A percentile compares a stretch with the other conserved stretches of the same genome.
Evolutionary conservation across 257 asterid genomes (phyloP).

Genomic region (Misopates orontium): DNA sequence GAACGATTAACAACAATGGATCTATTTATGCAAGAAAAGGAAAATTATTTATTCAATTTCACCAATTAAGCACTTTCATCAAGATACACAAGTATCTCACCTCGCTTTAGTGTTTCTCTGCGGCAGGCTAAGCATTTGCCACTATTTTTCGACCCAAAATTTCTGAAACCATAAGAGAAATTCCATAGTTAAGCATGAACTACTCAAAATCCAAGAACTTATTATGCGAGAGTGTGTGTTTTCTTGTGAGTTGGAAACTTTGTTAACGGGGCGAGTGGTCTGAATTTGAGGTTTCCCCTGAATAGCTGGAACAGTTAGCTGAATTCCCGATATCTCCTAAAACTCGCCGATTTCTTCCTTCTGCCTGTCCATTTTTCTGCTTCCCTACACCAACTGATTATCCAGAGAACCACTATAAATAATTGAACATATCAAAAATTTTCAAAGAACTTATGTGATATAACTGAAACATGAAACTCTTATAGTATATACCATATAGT

Average conservation of each 20-base stretch:
- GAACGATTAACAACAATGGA: slow-evolving; percentile 14
- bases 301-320: slow-evolving; percentile 36
- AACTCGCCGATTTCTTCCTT: slow-evolving; percentile 55
- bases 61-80: not conserved
- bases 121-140: slow-evolving; percentile 31
- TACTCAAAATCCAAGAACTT: not conserved
- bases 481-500: too few species aligned
- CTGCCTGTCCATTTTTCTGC: slow-evolving; percentile 47
- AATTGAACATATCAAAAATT: not conserved
- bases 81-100: too few species aligned
- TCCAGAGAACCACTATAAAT: not conserved
- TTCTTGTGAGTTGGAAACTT: slow-evolving; percentile 20
- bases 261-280: slow-evolving; percentile 41
- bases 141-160: slow-evolving; percentile 28
- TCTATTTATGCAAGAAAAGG: too few species aligned
- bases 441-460: too few species aligned
- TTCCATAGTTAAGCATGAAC: not conserved
- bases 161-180: slow-evolving; percentile 9
- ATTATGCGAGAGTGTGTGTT: not conserved
- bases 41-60: too few species aligned
- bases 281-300: slow-evolving; percentile 45
- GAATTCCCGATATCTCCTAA: slow-evolving; percentile 76
- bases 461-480: too few species aligned
- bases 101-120: slow-evolving; percentile 36
- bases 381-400: slow-evolving; percentile 48